Percentiles rank a stretch among this genome's conserved stretches.
Evolutionary conservation across 1,139 yeast genomes (phyloP).

Genomic region (Nematodospora anomalae): DNA sequence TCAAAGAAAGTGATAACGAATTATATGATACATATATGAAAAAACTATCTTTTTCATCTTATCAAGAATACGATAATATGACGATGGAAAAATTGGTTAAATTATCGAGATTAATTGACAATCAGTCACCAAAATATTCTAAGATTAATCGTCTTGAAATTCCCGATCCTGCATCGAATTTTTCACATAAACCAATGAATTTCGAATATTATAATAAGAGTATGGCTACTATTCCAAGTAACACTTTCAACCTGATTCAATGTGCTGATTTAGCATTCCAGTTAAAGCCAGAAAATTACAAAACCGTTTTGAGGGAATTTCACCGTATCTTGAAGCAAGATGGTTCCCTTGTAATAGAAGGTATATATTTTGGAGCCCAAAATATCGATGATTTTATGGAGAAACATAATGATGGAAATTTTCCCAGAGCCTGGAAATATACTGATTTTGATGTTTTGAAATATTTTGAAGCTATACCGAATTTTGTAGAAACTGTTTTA

Average conservation of each 20-base stretch:
- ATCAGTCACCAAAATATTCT: constrained; percentile 21
- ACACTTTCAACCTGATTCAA: constrained; percentile 39
- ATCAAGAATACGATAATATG: constrained; percentile 23
- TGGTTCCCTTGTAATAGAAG: constrained; percentile 37
- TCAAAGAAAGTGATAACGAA: constrained; percentile 27
- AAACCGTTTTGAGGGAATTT: constrained; percentile 32
- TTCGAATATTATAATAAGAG: constrained; percentile 36
- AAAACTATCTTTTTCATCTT: constrained; percentile 29
- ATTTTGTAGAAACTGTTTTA: constrained; percentile 25
- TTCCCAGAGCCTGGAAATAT: constrained; percentile 18
- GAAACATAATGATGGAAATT: constrained; percentile 11
- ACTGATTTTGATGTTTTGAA: constrained; percentile 22
- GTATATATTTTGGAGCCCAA: constrained; percentile 24
- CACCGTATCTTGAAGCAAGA: constrained; percentile 37
- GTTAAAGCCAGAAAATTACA: constrained; percentile 27
- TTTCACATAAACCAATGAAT: constrained; percentile 35
- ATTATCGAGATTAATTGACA: constrained; percentile 27
- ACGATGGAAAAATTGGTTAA: constrained; percentile 30
- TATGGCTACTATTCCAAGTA: constrained; percentile 28
- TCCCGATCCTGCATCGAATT: constrained; percentile 21
- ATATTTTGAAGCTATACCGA: constrained; percentile 27
- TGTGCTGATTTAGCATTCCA: constrained; percentile 38
- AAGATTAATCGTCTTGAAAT: constrained; percentile 15
- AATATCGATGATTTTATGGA: constrained; percentile 16
- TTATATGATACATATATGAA: constrained; percentile 27